Conservation (phyloP, 2,329 filamentous ascomycete species). For the Drechslerella coelobrocha region DNA sequence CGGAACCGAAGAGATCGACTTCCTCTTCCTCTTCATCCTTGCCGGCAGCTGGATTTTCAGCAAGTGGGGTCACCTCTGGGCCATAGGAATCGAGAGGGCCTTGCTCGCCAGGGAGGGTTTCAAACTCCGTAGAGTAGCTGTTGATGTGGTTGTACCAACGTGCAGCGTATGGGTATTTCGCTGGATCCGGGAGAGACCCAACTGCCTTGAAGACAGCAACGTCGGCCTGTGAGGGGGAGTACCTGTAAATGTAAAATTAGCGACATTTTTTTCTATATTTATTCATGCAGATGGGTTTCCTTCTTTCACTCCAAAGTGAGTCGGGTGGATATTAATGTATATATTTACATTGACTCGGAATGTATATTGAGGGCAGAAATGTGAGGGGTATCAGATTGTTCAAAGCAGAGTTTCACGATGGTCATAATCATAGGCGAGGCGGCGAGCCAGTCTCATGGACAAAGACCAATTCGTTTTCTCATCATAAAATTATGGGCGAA, state of each 20-base stretch:
- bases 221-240: constrained; percentile 85
- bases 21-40: constrained; percentile 75
- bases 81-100: constrained; percentile 88
- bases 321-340: too few species aligned
- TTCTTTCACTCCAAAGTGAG: too few species aligned
- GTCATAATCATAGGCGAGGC: constrained; percentile 80
- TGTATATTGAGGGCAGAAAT: too few species aligned
- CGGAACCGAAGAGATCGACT: constrained; percentile 89
- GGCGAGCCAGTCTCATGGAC: constrained; percentile 93
- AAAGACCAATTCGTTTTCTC: constrained; percentile 86
- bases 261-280: not conserved
- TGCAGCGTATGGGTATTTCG: constrained; percentile 90
- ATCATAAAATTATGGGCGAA: constrained; percentile 66
- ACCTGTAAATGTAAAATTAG: constrained; percentile 58
- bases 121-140: constrained; percentile 90
- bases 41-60: constrained; percentile 77
- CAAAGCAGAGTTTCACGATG: constrained; percentile 53
- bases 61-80: constrained; percentile 71
- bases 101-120: constrained; percentile 84
- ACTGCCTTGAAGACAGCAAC: constrained; percentile 93
- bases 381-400: constrained; percentile 16
- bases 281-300: too few species aligned
- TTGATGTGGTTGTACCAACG: constrained; percentile 99
- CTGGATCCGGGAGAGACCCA: constrained; percentile 74
- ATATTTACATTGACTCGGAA: too few species aligned